Evolutionary conservation across 2,329 filamentous ascomycete genomes (phyloP).

Genomic region (Fusarium burgessii): DNA sequence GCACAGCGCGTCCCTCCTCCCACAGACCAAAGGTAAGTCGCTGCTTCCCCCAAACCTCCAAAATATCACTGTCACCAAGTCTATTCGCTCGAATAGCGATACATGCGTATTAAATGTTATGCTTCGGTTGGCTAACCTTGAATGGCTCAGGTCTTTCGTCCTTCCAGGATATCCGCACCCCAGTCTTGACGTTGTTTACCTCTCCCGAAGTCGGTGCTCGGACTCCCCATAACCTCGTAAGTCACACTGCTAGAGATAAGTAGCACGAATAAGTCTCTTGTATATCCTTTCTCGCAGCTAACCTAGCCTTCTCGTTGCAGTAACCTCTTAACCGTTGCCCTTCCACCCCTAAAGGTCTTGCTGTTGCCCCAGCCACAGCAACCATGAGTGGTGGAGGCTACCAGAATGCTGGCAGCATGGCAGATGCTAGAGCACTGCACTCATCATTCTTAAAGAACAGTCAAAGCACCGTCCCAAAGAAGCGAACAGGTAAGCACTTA

Average conservation of each 20-base stretch:
- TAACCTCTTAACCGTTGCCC: not conserved
- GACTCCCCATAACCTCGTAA: not conserved
- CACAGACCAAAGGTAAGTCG: not conserved
- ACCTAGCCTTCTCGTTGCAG: not conserved
- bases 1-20: not conserved
- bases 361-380: not conserved
- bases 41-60: not conserved
- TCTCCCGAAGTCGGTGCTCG: not conserved
- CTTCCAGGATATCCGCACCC: not conserved
- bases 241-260: not conserved
- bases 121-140: not conserved
- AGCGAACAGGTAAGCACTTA: slow-evolving; percentile 21
- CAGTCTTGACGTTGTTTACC: not conserved
- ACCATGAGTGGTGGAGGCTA: slow-evolving; percentile 36
- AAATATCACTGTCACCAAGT: not conserved
- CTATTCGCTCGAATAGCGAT: not conserved
- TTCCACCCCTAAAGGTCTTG: not conserved
- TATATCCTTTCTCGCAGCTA: not conserved
- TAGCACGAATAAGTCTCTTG: not conserved
- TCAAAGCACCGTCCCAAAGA: slow-evolving; percentile 13
- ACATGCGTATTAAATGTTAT: not conserved
- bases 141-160: not conserved
- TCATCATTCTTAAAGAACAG: slow-evolving; percentile 34
- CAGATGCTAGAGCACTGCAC: slow-evolving; percentile 46
- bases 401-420: slow-evolving; percentile 44